Conservation (phyloP, 164 flowering plant species). For the Stephania japonica region DNA sequence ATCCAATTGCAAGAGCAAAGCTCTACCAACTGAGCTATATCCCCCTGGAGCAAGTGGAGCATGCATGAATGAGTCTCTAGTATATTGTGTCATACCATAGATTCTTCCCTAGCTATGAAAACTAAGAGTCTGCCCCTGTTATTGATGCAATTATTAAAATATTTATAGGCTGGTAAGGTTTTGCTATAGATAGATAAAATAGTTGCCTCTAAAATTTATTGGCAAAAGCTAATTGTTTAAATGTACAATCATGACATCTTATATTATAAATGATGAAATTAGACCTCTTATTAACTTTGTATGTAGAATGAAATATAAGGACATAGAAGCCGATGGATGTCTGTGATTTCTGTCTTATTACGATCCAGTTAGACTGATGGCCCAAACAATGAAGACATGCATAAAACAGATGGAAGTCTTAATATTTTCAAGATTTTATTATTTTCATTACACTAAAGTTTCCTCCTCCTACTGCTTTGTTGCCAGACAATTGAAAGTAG, state of each 20-base stretch:
- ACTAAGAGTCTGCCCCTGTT: too few relatives aligned
- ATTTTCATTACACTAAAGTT: background rate
- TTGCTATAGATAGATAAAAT: background rate
- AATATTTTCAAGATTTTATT: background rate
- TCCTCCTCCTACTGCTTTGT: background rate
- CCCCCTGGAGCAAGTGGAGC: background rate
- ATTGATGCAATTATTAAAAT: too few relatives aligned
- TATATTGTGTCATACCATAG: too few relatives aligned
- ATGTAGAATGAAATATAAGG: background rate
- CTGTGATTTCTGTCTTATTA: too few relatives aligned
- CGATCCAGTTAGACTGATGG: too few relatives aligned
- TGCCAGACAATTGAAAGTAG: slow-evolving; percentile 93
- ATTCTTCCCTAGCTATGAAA: too few relatives aligned
- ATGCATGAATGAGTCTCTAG: background rate
- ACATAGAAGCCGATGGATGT: background rate
- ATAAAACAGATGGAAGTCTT: too few relatives aligned
- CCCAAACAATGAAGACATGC: too few relatives aligned
- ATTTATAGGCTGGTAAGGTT: background rate
- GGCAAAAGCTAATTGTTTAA: background rate
- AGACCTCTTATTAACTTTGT: background rate
- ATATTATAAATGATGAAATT: background rate
- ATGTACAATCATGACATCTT: background rate
- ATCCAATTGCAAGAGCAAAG: slow-evolving; percentile 1
- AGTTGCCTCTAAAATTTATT: background rate
- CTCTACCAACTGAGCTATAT: slow-evolving; percentile 8